Evolutionary conservation across 75 land plant genomes (phyloP), one percentile per base, ranked within the genome.

Genomic region (Cryptomeria japonica): DNA sequence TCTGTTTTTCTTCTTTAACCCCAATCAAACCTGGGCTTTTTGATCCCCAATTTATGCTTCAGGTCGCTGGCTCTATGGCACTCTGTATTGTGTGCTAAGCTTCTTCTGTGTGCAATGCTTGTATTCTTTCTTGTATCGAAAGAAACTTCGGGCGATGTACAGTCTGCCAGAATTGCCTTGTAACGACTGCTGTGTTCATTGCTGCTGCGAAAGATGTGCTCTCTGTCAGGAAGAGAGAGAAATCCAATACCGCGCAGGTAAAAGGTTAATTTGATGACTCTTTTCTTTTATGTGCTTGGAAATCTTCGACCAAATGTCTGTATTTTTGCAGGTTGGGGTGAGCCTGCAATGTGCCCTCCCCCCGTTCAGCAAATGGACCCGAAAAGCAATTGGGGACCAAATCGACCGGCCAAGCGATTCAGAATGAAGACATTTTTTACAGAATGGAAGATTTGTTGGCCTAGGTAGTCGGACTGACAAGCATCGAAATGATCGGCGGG

Each of bases 191-290:
- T 86, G 85, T 7, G 42, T 86, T 5, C 84, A 86, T 82, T 86
- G 87, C 25, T 86, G 85, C 86, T 86, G 87, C 16, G 78, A 41
- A 11, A 86, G 39, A 75, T 86, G 86, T 16, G 78, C 87, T 4
- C 47, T 86, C 5, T 86, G 85, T 38, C 87, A 86, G 51, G 87
- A 75, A 44, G 16, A 32, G 13, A 72, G 85, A 18, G 87, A 86
- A 79, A 75, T 86, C 37, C 11, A 38, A 37, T 75, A 86, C 53
- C 87, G 87, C 10, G 13, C 86, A 85, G 86, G 86, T 85, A 55
- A 37, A 32, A 75, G 72, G 34, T 31, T 75, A 13, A 6, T 75
- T 75, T 75, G 34, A 72, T 72, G 55, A 51, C 16, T 14, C 16
- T 14, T 12, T 51, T 51, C 14, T 16, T 51, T 51, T 13, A 51